phyloP scores from a whole-genome alignment of 805 yeast genomes.

The Pachysolen tannophilus region DNA sequence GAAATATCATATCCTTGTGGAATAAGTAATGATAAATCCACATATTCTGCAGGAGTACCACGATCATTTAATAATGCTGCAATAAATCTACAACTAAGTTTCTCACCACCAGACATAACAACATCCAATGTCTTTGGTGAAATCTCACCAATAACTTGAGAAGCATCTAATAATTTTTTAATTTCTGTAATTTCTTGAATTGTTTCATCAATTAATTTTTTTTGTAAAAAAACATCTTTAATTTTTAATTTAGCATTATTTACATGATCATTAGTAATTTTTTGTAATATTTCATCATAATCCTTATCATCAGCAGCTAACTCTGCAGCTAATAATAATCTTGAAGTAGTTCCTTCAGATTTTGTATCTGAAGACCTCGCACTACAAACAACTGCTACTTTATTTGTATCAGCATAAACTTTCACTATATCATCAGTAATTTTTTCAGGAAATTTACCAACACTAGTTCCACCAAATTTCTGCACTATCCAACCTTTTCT shows the following conservation, averaged over 20 bases:
- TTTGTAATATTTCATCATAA: slow-evolving; percentile 49
- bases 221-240: slow-evolving; percentile 33
- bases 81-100: slow-evolving; percentile 84
- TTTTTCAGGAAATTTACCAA: slow-evolving; percentile 85
- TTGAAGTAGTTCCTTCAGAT: slow-evolving; percentile 90
- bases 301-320: slow-evolving; percentile 54
- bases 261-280: slow-evolving; percentile 72
- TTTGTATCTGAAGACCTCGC: slow-evolving; percentile 90
- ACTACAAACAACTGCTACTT: slow-evolving; percentile 92
- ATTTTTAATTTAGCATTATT: slow-evolving; percentile 58
- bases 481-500: slow-evolving; percentile 66
- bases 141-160: slow-evolving; percentile 87
- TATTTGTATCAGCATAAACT: slow-evolving; percentile 45
- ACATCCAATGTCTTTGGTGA: slow-evolving; percentile 81
- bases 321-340: slow-evolving; percentile 81
- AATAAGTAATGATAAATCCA: slow-evolving; percentile 71
- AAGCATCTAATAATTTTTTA: slow-evolving; percentile 69
- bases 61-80: slow-evolving; percentile 75
- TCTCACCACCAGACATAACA: slow-evolving; percentile 91
- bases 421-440: slow-evolving; percentile 82
- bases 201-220: slow-evolving; percentile 51
- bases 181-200: slow-evolving; percentile 60
- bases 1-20: slow-evolving; percentile 51
- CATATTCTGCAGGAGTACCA: slow-evolving; percentile 69
- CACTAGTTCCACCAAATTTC: slow-evolving; percentile 96